These are phyloP conservation scores for Haplosporangium sp. DNA, from an alignment of 371 early-diverging fungal genomes.

Conservation along the genomic window DNA sequence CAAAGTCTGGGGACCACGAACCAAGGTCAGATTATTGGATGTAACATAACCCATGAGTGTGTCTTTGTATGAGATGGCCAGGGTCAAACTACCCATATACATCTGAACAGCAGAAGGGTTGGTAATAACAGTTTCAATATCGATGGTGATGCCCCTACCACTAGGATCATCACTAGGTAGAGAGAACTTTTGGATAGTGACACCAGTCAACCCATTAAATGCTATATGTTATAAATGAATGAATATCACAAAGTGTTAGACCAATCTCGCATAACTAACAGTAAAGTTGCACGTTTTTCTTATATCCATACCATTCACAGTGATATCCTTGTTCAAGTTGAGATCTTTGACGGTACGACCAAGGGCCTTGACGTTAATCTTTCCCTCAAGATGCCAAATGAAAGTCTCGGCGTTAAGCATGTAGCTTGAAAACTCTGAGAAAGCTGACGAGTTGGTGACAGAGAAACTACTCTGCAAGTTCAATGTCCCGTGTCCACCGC, in stretches of 20 bases:
- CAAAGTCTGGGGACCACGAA: conserved; percentile 62
- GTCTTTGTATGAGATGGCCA: conserved; percentile 67
- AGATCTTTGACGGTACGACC: conserved; percentile 64
- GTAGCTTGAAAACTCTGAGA: conserved; percentile 64
- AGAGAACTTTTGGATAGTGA: conserved; percentile 65
- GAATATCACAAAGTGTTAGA: not conserved
- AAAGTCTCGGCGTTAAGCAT: conserved; percentile 69
- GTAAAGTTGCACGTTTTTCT: not conserved
- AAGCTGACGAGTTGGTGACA: conserved; percentile 58
- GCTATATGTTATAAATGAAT: conserved; percentile 12
- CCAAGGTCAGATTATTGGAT: conserved; percentile 60
- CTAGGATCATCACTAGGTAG: conserved; percentile 66
- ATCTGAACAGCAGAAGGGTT: conserved; percentile 73
- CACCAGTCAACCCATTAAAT: conserved; percentile 63
- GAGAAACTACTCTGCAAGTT: conserved; percentile 63
- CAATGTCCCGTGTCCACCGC: conserved; percentile 63
- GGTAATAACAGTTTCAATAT: conserved; percentile 64
- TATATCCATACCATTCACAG: conserved; percentile 58
- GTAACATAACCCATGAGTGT: conserved; percentile 65
- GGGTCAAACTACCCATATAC: conserved; percentile 65
- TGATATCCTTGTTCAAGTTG: conserved; percentile 47
- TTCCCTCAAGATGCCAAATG: conserved; percentile 67
- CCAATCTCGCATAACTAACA: not conserved
- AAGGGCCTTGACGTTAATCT: conserved; percentile 67
- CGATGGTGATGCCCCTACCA: conserved; percentile 66